phyloP scores from a whole-genome alignment of 2,329 filamentous ascomycete genomes.

The Hypomyces perniciosus region DNA sequence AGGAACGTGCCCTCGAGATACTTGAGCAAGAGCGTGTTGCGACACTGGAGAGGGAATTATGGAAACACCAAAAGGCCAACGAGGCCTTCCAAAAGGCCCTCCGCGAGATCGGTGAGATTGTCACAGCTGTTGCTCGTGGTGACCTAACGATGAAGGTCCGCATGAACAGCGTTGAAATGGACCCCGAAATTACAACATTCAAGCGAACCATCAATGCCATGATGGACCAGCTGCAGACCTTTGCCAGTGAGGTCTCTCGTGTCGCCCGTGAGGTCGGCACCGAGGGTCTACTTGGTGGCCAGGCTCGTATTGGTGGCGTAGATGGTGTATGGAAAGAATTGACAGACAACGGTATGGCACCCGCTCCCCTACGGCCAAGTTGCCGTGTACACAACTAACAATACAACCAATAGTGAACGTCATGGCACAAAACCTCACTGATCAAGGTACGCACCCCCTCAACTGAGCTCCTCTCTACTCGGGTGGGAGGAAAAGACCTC shows the following conservation, averaged over 20 bases:
- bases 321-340: conserved; percentile 97
- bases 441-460: conserved; percentile 48
- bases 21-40: conserved; percentile 85
- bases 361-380: neutral
- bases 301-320: conserved; percentile 88
- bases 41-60: conserved; percentile 83
- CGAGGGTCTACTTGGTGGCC: conserved; percentile 87
- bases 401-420: conserved; percentile 56
- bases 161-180: conserved; percentile 94
- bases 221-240: conserved; percentile 97
- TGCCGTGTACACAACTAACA: conserved; percentile 1
- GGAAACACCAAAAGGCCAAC: conserved; percentile 97
- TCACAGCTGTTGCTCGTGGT: conserved; percentile 90
- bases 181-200: conserved; percentile 95
- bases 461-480: neutral
- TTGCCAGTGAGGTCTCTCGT: conserved; percentile 91
- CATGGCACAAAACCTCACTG: conserved; percentile 76
- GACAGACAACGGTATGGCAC: conserved; percentile 66
- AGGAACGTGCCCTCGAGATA: conserved; percentile 73
- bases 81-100: conserved; percentile 97
- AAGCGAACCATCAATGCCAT: conserved; percentile 98
- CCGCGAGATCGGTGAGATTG: conserved; percentile 93
- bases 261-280: conserved; percentile 94
- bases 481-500: neutral
- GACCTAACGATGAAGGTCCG: conserved; percentile 95